Evolutionary conservation across 352 stramenopile species (phyloP), one percentile per base, ranked within the genome.

Genomic region (Peronosclerospora sorghi): DNA sequence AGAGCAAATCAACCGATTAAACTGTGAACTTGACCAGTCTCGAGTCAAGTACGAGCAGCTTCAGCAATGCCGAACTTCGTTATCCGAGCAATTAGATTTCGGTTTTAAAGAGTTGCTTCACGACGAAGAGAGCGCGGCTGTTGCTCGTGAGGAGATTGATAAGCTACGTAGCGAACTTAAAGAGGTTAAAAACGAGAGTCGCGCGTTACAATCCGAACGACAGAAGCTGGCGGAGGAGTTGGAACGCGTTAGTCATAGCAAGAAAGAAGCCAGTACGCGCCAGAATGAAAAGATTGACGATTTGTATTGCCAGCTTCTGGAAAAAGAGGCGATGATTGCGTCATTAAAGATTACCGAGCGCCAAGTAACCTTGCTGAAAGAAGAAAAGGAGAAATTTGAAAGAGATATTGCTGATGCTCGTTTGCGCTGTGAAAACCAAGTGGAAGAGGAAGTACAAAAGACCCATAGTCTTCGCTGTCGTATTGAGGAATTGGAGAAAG

Each of bases 91-190:
- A 30, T 64, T 87, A 4, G 72, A 87, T 39, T 61, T 58, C 8
- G 75, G 75, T 6, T 85, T 87, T 29, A 80, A 85, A 37, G 70
- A 82, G 32, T 41, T 87, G 3, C 35, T 87, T 19, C 51, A 79
- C 17, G 73, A 87, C 21, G 69, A 87, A 48, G 56, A 80, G 15
- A 73, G 59, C 20, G 72, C 68, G 19, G 53, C 65, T 5, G 62
- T 57, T 8, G 62, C 65, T 1, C 37, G 65, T 3, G 56, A 66
- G 34, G 56, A 80, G 27, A 41, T 79, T 0, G 68, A 76, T 24
- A 57, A 59, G 18, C 39, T 85, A 19, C 65, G 71, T 2, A 43
- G 45, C 14, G 64, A 86, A 21, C 51, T 83, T n/a, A 46, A 5
- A 24, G 41, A 47, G 12, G 35, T 77, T 1, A 76, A 71, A 56